phyloP scores from a whole-genome alignment of 2,329 filamentous ascomycete species.

The Tolypocladium pustulatum region DNA sequence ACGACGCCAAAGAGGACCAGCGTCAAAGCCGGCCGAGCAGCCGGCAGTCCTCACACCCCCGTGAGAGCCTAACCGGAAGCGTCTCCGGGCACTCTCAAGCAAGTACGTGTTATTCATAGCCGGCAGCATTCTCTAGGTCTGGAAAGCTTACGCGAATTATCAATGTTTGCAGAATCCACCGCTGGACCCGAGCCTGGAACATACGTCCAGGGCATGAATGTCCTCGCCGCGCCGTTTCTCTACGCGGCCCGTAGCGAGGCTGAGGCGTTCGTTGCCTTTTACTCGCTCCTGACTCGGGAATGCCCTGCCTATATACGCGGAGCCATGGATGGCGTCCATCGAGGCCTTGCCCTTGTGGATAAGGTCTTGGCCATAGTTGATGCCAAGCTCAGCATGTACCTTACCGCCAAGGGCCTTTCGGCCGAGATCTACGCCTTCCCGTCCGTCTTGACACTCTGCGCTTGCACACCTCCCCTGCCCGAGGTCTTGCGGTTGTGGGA shows the following conservation, averaged over 20 bases:
- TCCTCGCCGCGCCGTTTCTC: slow-evolving; percentile 87
- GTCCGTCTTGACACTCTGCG: slow-evolving; percentile 86
- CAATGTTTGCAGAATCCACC: slow-evolving; percentile 54
- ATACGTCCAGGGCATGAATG: slow-evolving; percentile 99
- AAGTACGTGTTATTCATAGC: slow-evolving; percentile 22
- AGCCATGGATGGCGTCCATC: slow-evolving; percentile 95
- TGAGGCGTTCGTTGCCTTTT: slow-evolving; percentile 86
- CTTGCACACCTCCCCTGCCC: slow-evolving; percentile 87
- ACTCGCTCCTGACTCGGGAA: slow-evolving; percentile 76
- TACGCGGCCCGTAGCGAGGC: slow-evolving; percentile 92
- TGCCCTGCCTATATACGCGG: slow-evolving; percentile 90
- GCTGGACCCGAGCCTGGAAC: slow-evolving; percentile 58
- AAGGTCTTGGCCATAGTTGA: slow-evolving; percentile 87
- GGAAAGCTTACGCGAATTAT: slow-evolving; percentile 10
- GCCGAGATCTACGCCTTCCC: slow-evolving; percentile 96
- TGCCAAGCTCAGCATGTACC: slow-evolving; percentile 71
- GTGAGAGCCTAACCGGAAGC: slow-evolving; percentile 20
- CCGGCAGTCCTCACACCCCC: slow-evolving; percentile 21
- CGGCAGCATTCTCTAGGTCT: neutral
- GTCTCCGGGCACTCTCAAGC: slow-evolving; percentile 26
- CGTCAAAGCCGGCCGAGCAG: slow-evolving; percentile 28
- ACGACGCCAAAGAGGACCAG: slow-evolving; percentile 58
- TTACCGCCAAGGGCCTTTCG: slow-evolving; percentile 77
- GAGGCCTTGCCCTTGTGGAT: slow-evolving; percentile 82
- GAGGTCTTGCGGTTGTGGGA: slow-evolving; percentile 94